Conservation (phyloP, 306 rosid genomes). For the Abrus precatorius region DNA sequence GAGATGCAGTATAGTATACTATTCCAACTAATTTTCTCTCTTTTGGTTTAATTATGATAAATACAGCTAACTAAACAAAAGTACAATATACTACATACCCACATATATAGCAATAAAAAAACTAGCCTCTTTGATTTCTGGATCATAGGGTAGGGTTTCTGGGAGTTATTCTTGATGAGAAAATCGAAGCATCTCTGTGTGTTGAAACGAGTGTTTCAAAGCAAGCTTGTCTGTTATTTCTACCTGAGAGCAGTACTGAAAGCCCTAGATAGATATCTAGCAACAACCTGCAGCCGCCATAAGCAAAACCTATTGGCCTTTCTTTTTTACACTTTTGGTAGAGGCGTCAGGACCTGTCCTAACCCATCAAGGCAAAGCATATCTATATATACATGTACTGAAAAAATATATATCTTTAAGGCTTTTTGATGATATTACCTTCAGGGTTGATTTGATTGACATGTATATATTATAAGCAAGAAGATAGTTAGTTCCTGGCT, state of each 20-base stretch:
- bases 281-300: constrained; percentile 77
- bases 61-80: background rate
- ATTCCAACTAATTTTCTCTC: background rate
- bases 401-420: constrained; percentile 1
- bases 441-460: constrained; percentile 57
- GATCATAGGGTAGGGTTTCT: constrained; percentile 51
- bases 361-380: constrained; percentile 42
- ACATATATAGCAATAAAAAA: background rate
- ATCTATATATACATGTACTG: background rate
- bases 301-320: constrained; percentile 42
- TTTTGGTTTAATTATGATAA: background rate
- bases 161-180: constrained; percentile 52
- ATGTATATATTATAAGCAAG: constrained; percentile 11
- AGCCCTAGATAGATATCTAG: constrained; percentile 65
- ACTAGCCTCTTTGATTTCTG: constrained; percentile 45
- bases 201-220: constrained; percentile 50
- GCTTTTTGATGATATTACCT: constrained; percentile 41
- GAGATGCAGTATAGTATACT: constrained; percentile 15
- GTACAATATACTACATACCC: background rate
- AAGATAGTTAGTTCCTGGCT: background rate
- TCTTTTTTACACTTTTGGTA: constrained; percentile 46
- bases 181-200: constrained; percentile 53
- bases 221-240: constrained; percentile 45
- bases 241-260: constrained; percentile 48
- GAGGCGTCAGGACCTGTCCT: constrained; percentile 51